Percentiles rank a stretch among this genome's conserved stretches.
Conservation (phyloP, 2,329 filamentous ascomycete genomes). For the Neonectria sp. region DNA sequence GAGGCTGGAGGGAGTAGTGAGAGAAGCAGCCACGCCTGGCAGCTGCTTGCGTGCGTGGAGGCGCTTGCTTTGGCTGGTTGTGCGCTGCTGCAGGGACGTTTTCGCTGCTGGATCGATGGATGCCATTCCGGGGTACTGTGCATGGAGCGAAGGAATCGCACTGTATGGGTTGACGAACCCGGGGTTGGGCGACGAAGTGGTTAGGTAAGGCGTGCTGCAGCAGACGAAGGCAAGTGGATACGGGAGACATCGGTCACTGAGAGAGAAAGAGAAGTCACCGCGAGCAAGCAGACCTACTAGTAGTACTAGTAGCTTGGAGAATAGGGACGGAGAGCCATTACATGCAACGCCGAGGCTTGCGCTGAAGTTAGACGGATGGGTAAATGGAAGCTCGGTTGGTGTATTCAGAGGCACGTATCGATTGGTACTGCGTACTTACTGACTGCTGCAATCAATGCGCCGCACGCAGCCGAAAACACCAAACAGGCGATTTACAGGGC, state of each 20-base stretch:
- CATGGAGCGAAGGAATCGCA: not conserved
- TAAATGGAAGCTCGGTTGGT: not conserved
- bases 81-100: too few species aligned
- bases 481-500: conserved; percentile 5
- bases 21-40: too few species aligned
- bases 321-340: not conserved
- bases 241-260: conserved; percentile 8
- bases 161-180: conserved; percentile 13
- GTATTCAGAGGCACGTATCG: too few species aligned
- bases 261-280: not conserved
- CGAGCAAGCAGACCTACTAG: too few species aligned
- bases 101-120: conserved; percentile 12
- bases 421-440: too few species aligned
- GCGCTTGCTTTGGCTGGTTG: too few species aligned
- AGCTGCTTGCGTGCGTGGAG: too few species aligned
- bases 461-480: not conserved
- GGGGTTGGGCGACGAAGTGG: conserved; percentile 12
- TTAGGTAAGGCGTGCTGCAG: conserved; percentile 24
- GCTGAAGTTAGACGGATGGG: not conserved
- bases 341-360: not conserved
- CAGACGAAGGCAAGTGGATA: conserved; percentile 16
- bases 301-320: not conserved
- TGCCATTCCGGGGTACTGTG: conserved; percentile 16
- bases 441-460: not conserved
- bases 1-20: not conserved